Evolutionary conservation across 495 filamentous ascomycete species (phyloP), one percentile per base, ranked within the genome.

Genomic region (Aspergillus kassunensis): DNA sequence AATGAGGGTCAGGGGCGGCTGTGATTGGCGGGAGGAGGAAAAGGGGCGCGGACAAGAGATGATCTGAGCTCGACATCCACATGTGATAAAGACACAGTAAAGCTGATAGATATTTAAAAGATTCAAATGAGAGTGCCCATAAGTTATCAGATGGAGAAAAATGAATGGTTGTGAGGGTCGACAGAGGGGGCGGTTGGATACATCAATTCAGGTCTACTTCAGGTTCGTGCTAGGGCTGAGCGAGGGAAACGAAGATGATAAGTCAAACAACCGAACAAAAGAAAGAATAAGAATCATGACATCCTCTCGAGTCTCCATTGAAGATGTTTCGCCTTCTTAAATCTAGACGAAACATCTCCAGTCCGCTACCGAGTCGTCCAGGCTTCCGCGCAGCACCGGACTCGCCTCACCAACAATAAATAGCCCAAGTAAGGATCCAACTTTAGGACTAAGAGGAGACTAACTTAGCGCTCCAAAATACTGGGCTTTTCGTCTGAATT

Each of bases 51-150:
- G 57, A 53, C 60, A 50, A 39, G 23, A 20, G 9, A 23, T 46
- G 56, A 55, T 56, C 60, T 58, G 54, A 56, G 60, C 57, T 51
- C 55, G 50, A 58, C 60, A 60, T 60, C 52, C 56, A 57, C 51
- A 44, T n/a, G n/a, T n/a, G n/a, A n/a, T n/a, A n/a, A n/a, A n/a
- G n/a, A n/a, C n/a, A n/a, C n/a, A n/a, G n/a, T n/a, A n/a, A n/a
- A n/a, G n/a, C n/a, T n/a, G n/a, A n/a, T n/a, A n/a, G n/a, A n/a
- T n/a, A n/a, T n/a, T n/a, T n/a, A n/a, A n/a, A n/a, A n/a, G n/a
- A n/a, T n/a, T n/a, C 19, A 16, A 41, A 1, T 31, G n/a, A 15
- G 25, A 45, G 9, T n/a, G 27, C 18, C 33, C 4, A 20, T n/a
- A n/a, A n/a, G n/a, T n/a, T n/a, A n/a, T n/a, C n/a, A n/a, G n/a